Conservation (phyloP, 1,139 yeast genomes). For the Debaryomyces subglobosus region DNA sequence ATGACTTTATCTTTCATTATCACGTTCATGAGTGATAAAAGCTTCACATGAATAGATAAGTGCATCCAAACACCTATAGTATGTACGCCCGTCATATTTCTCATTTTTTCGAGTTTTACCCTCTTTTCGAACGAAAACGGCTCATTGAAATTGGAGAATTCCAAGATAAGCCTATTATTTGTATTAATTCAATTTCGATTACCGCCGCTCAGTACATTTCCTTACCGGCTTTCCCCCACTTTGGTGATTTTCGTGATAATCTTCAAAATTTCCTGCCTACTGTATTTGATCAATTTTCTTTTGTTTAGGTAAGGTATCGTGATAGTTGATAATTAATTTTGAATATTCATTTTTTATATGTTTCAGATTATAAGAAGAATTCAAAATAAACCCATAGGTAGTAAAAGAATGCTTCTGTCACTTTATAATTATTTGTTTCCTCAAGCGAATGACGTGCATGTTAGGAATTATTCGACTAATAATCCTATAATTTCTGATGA, state of each 20-base stretch:
- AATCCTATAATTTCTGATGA: constrained; percentile 25
- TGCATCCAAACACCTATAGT: constrained; percentile 4
- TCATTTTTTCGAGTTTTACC: background rate
- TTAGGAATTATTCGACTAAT: constrained; percentile 31
- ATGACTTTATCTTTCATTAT: constrained; percentile 3
- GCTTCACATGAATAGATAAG: background rate
- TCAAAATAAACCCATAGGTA: constrained; percentile 2
- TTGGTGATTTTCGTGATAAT: background rate
- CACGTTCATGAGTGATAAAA: constrained; percentile 1
- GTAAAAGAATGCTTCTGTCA: constrained; percentile 19
- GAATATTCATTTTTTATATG: constrained; percentile 8
- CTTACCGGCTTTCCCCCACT: background rate
- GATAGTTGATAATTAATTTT: constrained; percentile 4
- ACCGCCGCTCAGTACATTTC: background rate
- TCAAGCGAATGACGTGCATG: constrained; percentile 6
- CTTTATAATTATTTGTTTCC: constrained; percentile 18
- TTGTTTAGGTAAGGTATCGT: constrained; percentile 4
- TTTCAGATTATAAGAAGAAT: constrained; percentile 9
- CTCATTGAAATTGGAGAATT: constrained; percentile 3
- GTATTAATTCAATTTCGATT: background rate
- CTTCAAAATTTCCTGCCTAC: constrained; percentile 2
- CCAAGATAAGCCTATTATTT: constrained; percentile 3
- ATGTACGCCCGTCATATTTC: background rate
- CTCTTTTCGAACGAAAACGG: constrained; percentile 1
- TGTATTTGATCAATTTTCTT: background rate